Evolutionary conservation across 2,329 filamentous ascomycete genomes (phyloP).

Genomic region (Penicillium sp.): DNA sequence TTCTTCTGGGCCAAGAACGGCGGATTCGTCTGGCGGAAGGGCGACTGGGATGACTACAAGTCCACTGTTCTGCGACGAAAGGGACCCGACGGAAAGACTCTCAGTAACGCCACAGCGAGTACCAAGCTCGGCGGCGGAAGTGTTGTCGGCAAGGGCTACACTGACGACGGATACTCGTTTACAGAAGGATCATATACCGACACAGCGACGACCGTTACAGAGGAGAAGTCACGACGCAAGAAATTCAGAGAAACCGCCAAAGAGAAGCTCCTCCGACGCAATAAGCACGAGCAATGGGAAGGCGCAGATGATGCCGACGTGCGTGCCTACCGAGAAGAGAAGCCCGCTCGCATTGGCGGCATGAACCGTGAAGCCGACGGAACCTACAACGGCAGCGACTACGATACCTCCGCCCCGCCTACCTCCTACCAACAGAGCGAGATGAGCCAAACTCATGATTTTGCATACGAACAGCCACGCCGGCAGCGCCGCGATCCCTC

Average conservation of each 20-base stretch:
- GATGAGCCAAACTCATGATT: conserved; percentile 51
- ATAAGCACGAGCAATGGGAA: conserved; percentile 57
- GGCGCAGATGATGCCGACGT: conserved; percentile 67
- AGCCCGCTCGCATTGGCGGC: conserved; percentile 80
- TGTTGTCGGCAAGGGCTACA: conserved; percentile 62
- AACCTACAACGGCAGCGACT: conserved; percentile 76
- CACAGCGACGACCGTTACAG: conserved; percentile 45
- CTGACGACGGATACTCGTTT: conserved; percentile 61
- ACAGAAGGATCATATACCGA: conserved; percentile 44
- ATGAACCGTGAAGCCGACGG: conserved; percentile 81
- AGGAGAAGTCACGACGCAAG: conserved; percentile 29
- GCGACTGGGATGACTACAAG: conserved; percentile 99
- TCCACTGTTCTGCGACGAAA: conserved; percentile 85
- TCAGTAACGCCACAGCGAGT: conserved; percentile 77
- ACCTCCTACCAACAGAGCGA: conserved; percentile 50
- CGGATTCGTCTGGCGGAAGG: conserved; percentile 79
- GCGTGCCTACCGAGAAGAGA: conserved; percentile 81
- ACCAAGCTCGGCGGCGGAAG: conserved; percentile 87
- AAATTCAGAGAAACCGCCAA: conserved; percentile 40
- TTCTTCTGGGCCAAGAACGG: conserved; percentile 98
- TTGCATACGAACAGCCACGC: conserved; percentile 34
- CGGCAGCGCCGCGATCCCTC: conserved; percentile 31
- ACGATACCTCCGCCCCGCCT: conserved; percentile 63
- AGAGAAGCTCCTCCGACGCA: conserved; percentile 38
- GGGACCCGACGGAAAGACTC: conserved; percentile 82